A percentile compares a stretch with the other conserved stretches of the same genome.
Evolutionary conservation across 495 filamentous ascomycete genomes (phyloP).

Genomic region (Lophiotrema nucula): DNA sequence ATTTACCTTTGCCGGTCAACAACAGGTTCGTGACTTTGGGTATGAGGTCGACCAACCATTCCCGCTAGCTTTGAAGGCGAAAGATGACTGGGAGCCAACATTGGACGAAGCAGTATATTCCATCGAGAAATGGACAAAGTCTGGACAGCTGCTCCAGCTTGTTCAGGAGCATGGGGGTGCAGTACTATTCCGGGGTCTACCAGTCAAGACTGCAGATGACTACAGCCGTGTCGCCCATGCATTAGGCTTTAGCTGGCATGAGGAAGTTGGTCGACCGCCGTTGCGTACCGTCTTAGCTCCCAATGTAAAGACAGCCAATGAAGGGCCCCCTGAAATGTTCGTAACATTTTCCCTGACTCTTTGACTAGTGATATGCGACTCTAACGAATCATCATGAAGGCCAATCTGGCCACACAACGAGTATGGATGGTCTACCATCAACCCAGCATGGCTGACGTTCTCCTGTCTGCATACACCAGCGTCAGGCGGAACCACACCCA

Average conservation of each 20-base stretch:
- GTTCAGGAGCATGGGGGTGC: constrained; percentile 29
- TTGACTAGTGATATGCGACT: constrained; percentile 14
- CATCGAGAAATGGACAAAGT: constrained; percentile 1
- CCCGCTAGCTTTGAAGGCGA: not conserved
- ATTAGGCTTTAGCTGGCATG: constrained; percentile 27
- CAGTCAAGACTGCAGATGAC: constrained; percentile 25
- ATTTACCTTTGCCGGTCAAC: not conserved
- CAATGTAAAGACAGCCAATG: constrained; percentile 30
- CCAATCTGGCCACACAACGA: constrained; percentile 38
- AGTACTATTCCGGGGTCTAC: constrained; percentile 30
- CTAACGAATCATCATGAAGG: no score
- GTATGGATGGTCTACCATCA: constrained; percentile 35
- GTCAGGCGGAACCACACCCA: constrained; percentile 23
- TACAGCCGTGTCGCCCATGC: constrained; percentile 12
- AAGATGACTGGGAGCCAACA: not conserved
- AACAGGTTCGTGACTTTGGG: not conserved
- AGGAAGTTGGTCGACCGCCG: constrained; percentile 32
- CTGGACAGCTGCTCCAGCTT: constrained; percentile 20
- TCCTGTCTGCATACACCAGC: constrained; percentile 10
- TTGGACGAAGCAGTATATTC: not conserved
- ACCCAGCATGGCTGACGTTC: constrained; percentile 36
- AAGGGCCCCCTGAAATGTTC: constrained; percentile 14
- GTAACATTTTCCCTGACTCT: not conserved
- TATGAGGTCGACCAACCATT: not conserved
- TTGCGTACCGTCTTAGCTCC: constrained; percentile 32